Conservation (phyloP, 768 basidiomycete species). For the Amanita rimosa region DNA sequence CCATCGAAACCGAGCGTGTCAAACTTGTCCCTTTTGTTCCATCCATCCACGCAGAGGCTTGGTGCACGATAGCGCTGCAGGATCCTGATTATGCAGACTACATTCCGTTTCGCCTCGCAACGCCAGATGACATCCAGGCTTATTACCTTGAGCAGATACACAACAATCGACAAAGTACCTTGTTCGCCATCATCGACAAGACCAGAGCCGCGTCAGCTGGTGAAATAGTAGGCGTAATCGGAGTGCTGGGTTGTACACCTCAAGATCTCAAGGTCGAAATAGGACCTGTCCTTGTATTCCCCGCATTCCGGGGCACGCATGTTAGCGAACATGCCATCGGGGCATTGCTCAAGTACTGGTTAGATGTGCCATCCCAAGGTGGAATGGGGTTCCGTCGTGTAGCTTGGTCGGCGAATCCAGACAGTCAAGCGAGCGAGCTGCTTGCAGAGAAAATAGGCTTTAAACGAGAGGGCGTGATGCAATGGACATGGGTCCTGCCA, state of each 20-base stretch:
- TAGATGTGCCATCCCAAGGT: conserved; percentile 24
- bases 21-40: conserved; percentile 33
- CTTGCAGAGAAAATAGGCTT: conserved; percentile 46
- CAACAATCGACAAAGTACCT: conserved; percentile 14
- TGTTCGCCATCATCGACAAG: conserved; percentile 41
- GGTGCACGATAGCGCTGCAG: conserved; percentile 11
- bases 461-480: conserved; percentile 29
- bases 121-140: conserved; percentile 17
- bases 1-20: conserved; percentile 28
- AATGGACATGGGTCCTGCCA: conserved; percentile 38
- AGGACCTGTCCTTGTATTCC: conserved; percentile 34
- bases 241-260: conserved; percentile 24
- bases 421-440: conserved; percentile 31
- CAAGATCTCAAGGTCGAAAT: conserved; percentile 30
- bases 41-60: conserved; percentile 18
- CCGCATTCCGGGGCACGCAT: conserved; percentile 36
- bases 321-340: conserved; percentile 36
- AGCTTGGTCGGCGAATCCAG: conserved; percentile 37
- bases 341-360: conserved; percentile 25
- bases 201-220: conserved; percentile 14
- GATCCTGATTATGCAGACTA: conserved; percentile 24
- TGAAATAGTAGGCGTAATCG: conserved; percentile 42
- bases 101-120: conserved; percentile 26
- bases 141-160: conserved; percentile 18
- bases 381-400: conserved; percentile 44